Percentiles rank a stretch among this genome's conserved stretches.
phyloP scores from a whole-genome alignment of 1,139 yeast species.

The Meyerozyma carpophila region DNA sequence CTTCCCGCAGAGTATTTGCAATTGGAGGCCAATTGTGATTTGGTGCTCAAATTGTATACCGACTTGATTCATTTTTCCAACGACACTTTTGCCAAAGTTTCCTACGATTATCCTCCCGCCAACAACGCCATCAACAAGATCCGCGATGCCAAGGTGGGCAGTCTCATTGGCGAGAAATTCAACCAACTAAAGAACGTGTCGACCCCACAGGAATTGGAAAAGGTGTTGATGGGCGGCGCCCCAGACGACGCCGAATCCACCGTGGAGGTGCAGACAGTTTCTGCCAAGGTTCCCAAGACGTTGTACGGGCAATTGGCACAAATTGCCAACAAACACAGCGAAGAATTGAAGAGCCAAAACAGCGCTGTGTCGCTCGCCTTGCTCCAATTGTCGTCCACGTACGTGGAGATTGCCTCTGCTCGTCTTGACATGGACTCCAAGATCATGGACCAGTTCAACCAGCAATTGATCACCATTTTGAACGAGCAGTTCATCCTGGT shows the following conservation, averaged over 20 bases:
- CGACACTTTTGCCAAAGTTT: constrained; percentile 58
- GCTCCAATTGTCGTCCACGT: constrained; percentile 50
- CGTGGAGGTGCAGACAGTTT: constrained; percentile 27
- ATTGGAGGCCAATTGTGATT: constrained; percentile 62
- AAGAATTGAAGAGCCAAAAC: constrained; percentile 37
- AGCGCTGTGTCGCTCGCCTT: constrained; percentile 51
- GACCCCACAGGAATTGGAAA: constrained; percentile 62
- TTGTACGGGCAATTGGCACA: constrained; percentile 40
- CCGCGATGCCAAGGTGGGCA: constrained; percentile 60
- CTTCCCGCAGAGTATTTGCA: constrained; percentile 68
- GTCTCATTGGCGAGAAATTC: constrained; percentile 48
- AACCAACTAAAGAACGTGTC: constrained; percentile 55
- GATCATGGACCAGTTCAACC: constrained; percentile 53
- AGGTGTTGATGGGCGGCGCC: constrained; percentile 31
- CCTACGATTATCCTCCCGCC: constrained; percentile 74
- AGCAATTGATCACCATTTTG: constrained; percentile 45
- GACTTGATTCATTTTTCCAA: constrained; percentile 52
- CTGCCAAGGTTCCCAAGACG: constrained; percentile 35
- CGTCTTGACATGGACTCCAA: constrained; percentile 62
- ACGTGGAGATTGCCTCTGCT: constrained; percentile 55
- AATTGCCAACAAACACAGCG: constrained; percentile 30
- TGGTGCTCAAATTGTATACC: constrained; percentile 53
- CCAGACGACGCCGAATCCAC: constrained; percentile 12
- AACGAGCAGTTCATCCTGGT: constrained; percentile 58
- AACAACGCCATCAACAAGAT: constrained; percentile 38